Evolutionary conservation across 768 basidiomycete genomes (phyloP).

Genomic region (Podaxis carcinomalis): DNA sequence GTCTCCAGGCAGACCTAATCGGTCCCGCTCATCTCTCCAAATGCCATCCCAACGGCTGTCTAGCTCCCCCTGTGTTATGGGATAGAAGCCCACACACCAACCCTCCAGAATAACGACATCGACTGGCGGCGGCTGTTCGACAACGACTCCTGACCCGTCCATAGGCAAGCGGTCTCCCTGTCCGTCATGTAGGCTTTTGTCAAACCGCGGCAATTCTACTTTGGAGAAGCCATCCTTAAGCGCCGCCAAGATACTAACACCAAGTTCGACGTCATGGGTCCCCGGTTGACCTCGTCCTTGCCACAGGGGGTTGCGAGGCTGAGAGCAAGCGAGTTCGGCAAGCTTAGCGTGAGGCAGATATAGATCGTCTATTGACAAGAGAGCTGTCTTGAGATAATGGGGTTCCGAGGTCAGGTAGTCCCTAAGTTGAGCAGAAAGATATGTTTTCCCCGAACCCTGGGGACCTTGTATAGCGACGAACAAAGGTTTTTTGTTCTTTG

Average conservation of each 20-base stretch:
- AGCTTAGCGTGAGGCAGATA: conserved; percentile 74
- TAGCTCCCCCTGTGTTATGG: conserved; percentile 48
- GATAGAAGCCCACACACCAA: conserved; percentile 90
- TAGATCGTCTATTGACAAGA: conserved; percentile 80
- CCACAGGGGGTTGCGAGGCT: conserved; percentile 64
- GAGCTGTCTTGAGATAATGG: conserved; percentile 49
- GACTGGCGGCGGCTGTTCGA: conserved; percentile 35
- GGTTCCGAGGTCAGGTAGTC: conserved; percentile 37
- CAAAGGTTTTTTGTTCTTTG: conserved; percentile 42
- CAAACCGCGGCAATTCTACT: conserved; percentile 73
- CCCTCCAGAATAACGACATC: conserved; percentile 94
- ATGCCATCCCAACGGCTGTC: conserved; percentile 46
- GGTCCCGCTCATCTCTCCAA: conserved; percentile 36
- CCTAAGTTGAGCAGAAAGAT: conserved; percentile 58
- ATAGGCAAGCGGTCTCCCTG: conserved; percentile 74
- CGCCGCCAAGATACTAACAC: conserved; percentile 42
- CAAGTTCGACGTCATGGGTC: conserved; percentile 81
- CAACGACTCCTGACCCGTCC: conserved; percentile 33
- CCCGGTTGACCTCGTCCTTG: conserved; percentile 89
- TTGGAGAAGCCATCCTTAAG: conserved; percentile 42
- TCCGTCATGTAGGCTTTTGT: conserved; percentile 79
- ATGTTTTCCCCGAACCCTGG: conserved; percentile 93
- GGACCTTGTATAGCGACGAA: conserved; percentile 91
- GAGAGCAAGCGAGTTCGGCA: conserved; percentile 42
- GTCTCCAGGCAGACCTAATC: conserved; percentile 31